Conservation (phyloP, 768 basidiomycete genomes). For the Naganishia vaughanmartiniae region DNA sequence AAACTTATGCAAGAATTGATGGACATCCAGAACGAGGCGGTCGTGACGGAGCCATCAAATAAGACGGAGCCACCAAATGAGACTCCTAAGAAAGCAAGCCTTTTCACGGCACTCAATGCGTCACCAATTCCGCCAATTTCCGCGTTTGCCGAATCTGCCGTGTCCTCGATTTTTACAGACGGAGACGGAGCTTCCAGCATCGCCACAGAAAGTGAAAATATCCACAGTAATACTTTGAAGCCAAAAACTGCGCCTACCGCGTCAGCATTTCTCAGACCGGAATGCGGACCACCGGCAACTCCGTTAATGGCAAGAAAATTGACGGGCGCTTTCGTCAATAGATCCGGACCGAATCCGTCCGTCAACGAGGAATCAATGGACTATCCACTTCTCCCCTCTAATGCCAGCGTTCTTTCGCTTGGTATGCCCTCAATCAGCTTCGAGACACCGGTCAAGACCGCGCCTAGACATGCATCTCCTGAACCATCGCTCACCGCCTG, state of each 20-base stretch:
- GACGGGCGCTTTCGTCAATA: background rate
- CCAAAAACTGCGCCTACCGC: background rate
- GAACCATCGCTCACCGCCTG: no score
- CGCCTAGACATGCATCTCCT: no score
- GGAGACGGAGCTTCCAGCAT: background rate
- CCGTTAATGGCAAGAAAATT: background rate
- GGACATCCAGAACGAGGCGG: conserved; percentile 15
- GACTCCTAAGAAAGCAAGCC: conserved; percentile 3
- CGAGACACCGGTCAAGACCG: background rate
- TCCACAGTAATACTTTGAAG: no score
- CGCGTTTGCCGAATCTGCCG: background rate
- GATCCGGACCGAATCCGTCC: background rate
- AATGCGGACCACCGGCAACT: background rate
- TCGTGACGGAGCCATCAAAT: background rate
- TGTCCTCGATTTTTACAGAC: conserved; percentile 15
- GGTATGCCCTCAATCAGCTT: background rate
- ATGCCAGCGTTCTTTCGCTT: background rate
- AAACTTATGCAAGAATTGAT: conserved; percentile 21
- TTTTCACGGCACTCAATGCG: background rate
- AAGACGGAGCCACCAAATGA: background rate
- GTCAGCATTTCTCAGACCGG: background rate
- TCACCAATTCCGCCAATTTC: conserved; percentile 4
- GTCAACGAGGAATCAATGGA: background rate
- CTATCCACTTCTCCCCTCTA: conserved; percentile 13
- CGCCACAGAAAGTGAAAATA: no score